phyloP scores from a whole-genome alignment of 192 early-diverging fungal genomes.

The Cetraspora pellucida region DNA sequence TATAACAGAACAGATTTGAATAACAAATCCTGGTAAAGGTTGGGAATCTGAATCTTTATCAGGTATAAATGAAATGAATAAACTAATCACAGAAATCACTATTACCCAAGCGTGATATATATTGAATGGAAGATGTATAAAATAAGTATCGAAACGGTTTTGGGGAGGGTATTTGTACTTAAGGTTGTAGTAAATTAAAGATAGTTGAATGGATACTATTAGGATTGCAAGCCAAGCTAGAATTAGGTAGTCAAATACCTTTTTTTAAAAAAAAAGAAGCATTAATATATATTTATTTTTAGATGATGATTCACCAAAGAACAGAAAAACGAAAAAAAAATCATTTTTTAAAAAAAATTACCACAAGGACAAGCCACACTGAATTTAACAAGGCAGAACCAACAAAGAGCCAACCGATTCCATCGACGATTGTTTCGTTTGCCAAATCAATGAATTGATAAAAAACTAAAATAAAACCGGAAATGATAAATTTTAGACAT shows the following conservation, averaged over 20 bases:
- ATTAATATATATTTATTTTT: neutral
- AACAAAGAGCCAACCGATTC: neutral
- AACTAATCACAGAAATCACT: neutral
- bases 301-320: neutral
- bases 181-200: neutral
- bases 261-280: neutral
- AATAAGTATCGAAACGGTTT: neutral
- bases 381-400: neutral
- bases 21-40: too few relatives aligned
- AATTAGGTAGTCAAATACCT: neutral
- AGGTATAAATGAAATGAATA: neutral
- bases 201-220: neutral
- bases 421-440: neutral
- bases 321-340: neutral
- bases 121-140: neutral
- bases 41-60: neutral
- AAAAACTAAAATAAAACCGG: neutral
- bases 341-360: neutral
- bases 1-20: neutral
- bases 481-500: neutral
- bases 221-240: neutral
- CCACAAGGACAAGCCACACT: neutral
- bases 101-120: neutral
- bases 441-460: neutral
- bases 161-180: neutral